A percentile compares a stretch with the other conserved stretches of the same genome.
Evolutionary conservation across 2,329 filamentous ascomycete species (phyloP).

Genomic region (Sporothrix globosa): DNA sequence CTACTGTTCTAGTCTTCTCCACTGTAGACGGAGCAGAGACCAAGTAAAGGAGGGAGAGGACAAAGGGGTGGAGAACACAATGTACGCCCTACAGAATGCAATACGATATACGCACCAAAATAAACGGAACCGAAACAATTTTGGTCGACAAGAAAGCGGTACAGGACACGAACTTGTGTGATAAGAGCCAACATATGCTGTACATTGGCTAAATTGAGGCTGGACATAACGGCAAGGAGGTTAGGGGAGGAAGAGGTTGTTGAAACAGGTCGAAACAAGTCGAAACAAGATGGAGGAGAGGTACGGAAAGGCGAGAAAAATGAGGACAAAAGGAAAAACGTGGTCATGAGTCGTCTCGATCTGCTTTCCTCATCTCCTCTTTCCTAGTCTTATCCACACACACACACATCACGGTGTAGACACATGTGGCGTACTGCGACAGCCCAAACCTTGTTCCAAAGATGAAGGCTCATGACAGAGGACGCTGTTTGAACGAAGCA

Average conservation of each 20-base stretch:
- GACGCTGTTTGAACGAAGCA: background rate
- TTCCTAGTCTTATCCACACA: background rate
- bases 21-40: background rate
- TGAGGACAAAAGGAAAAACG: background rate
- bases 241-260: background rate
- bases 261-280: conserved; percentile 26
- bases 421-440: background rate
- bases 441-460: background rate
- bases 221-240: background rate
- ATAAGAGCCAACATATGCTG: background rate
- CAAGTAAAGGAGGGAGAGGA: background rate
- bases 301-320: background rate
- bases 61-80: background rate
- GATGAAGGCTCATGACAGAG: background rate
- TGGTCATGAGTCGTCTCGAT: background rate
- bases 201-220: conserved; percentile 2
- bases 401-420: background rate
- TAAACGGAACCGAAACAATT: conserved; percentile 4
- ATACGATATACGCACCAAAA: background rate
- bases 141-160: background rate
- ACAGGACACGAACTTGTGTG: background rate
- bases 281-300: conserved; percentile 9
- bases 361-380: background rate
- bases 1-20: too few species aligned
- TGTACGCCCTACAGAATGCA: background rate